These are phyloP conservation scores for Eucalyptus sp. DNA, from an alignment of 345 rosid genomes.

Conservation along the genomic window DNA sequence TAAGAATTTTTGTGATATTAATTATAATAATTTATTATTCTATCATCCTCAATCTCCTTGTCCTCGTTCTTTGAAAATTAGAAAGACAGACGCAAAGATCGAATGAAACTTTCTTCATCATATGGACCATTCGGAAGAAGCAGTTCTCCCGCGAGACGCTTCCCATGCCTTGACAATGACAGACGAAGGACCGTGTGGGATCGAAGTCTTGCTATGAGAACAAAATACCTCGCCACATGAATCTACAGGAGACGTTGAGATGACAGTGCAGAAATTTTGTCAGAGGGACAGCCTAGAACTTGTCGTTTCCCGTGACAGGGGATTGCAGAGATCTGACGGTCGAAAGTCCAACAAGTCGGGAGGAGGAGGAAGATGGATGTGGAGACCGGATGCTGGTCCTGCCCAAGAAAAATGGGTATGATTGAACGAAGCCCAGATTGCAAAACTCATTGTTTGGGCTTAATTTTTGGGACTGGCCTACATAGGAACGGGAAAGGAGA, in stretches of 20 bases:
- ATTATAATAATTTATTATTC: too few relatives aligned
- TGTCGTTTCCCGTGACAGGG: background rate
- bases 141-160: background rate
- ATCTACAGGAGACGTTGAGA: background rate
- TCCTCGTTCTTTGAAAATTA: background rate
- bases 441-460: background rate
- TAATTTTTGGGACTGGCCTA: background rate
- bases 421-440: background rate
- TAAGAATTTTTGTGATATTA: too few relatives aligned
- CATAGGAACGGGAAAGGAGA: background rate
- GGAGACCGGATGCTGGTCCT: background rate
- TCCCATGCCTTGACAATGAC: background rate
- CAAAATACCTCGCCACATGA: background rate
- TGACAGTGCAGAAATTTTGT: background rate
- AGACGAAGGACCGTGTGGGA: background rate
- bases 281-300: background rate
- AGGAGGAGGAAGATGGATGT: background rate
- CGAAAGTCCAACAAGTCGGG: background rate
- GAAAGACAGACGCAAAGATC: background rate
- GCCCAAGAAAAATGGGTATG: background rate
- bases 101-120: background rate
- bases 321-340: background rate
- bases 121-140: background rate
- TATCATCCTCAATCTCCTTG: background rate
- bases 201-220: background rate